Evolutionary conservation across 2,329 filamentous ascomycete genomes (phyloP).

Genomic region (Aspergillus sp.): DNA sequence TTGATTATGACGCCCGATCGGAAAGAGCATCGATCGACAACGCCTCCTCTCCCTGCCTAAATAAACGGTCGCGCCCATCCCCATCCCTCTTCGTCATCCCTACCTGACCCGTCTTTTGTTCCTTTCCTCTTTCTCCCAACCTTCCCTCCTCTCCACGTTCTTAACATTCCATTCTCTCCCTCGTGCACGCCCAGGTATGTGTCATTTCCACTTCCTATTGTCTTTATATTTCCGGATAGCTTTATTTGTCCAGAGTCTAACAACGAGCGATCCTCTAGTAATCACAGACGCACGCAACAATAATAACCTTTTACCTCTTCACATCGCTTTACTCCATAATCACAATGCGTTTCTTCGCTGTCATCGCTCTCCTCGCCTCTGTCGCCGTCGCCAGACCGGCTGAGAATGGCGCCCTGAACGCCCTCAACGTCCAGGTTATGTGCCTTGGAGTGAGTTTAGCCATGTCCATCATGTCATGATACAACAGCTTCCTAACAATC

Average conservation of each 20-base stretch:
- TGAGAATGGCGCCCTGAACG: slow-evolving; percentile 1
- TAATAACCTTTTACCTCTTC: neutral
- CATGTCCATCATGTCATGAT: neutral
- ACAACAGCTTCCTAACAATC: neutral
- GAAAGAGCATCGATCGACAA: neutral
- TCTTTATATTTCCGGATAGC: too few relatives aligned
- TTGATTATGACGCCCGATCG: neutral
- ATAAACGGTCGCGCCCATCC: neutral
- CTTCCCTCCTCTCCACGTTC: neutral
- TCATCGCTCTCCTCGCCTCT: slow-evolving; percentile 11
- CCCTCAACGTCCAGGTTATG: neutral
- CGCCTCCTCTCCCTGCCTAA: neutral
- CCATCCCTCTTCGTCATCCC: neutral
- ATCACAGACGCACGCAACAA: neutral
- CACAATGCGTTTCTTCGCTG: slow-evolving; percentile 19
- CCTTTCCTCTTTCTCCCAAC: neutral
- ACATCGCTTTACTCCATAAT: neutral
- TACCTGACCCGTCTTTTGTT: neutral
- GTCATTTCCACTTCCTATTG: neutral
- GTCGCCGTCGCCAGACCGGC: slow-evolving; percentile 11
- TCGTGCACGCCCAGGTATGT: slow-evolving; percentile 1
- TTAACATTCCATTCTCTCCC: neutral
- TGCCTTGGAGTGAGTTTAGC: slow-evolving; percentile 14
- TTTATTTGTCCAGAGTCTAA: too few relatives aligned
- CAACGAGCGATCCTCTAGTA: too few relatives aligned